phyloP scores from a whole-genome alignment of 2,329 filamentous ascomycete species.

The Ophiostoma montium region DNA sequence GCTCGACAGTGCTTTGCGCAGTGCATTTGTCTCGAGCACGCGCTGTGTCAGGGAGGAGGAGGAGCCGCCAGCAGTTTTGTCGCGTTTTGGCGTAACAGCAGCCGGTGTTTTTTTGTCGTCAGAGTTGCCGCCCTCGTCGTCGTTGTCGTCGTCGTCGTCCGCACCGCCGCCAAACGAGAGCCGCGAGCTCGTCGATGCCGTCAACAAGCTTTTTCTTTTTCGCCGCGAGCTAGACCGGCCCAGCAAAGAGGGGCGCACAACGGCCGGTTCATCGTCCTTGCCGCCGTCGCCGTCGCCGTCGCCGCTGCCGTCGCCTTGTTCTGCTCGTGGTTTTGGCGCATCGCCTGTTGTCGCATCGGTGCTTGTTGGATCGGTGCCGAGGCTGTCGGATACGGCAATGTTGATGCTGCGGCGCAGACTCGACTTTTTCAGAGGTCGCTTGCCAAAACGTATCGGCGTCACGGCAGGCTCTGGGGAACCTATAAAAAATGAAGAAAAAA shows the following conservation, averaged over 20 bases:
- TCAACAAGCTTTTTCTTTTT: slow-evolving; percentile 53
- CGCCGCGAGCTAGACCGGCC: slow-evolving; percentile 34
- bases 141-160: slow-evolving; percentile 30
- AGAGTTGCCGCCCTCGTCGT: slow-evolving; percentile 25
- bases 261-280: slow-evolving; percentile 29
- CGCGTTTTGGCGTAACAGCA: slow-evolving; percentile 39
- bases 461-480: slow-evolving; percentile 21
- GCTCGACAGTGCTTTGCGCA: slow-evolving; percentile 29
- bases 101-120: slow-evolving; percentile 22
- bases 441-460: slow-evolving; percentile 31
- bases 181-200: slow-evolving; percentile 27
- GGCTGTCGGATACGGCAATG: slow-evolving; percentile 25
- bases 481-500: too few relatives aligned
- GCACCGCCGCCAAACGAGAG: slow-evolving; percentile 57
- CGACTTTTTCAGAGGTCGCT: slow-evolving; percentile 44
- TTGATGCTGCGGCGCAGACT: slow-evolving; percentile 42
- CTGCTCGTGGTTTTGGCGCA: neutral
- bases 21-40: slow-evolving; percentile 23
- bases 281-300: slow-evolving; percentile 13
- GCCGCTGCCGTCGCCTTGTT: slow-evolving; percentile 21
- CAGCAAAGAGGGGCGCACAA: slow-evolving; percentile 31
- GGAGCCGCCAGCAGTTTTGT: neutral
- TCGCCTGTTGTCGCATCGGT: neutral
- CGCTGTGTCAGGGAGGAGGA: slow-evolving; percentile 14
- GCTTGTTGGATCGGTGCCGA: slow-evolving; percentile 1